Evolutionary conservation across 2,329 filamentous ascomycete species (phyloP), one percentile per base, ranked within the genome.

Genomic region (Xylariales sp.): DNA sequence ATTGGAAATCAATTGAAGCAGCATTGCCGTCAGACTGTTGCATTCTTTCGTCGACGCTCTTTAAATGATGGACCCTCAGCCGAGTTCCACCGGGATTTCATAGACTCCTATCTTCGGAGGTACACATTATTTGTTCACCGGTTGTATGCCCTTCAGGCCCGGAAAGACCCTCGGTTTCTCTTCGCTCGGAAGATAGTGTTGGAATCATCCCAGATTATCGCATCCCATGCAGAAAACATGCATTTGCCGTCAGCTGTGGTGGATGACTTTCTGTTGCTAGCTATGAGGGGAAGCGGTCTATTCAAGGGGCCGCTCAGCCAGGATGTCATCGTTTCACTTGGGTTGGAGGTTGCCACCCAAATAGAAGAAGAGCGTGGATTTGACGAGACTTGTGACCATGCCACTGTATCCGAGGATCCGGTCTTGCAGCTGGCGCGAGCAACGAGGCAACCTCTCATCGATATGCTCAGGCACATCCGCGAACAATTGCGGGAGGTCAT

Each of bases 101-200:
- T 54, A 2, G 53, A 56, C 36, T 44, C 48, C 12, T 53, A 53
- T 27, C 37, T 56, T 31, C 47, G 52, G 11, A 41, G 46, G 12
- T 40, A 50, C 15, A 46, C 50, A 19, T 38, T 56, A 4, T 47
- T 53, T 33, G 33, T 55, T 2, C 47, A 52, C 27, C 44, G 51
- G 5, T 49, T 51, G 0, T 56, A 52, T 35, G 42, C 45, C 16
- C 39, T 53, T 12, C 40, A 44, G 10, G 41, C 52, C 3, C 39
- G 35, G 1, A 39, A 38, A n/a, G 46, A 54, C 25, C 44, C 45
- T 8, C 47, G 45, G 11, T 54, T 48, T 37, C 44, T 51, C 7
- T 35, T 51, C 4, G 46, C 53, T 5, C 45, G 52, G n/a, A 54
- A 54, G 29, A 34, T 36, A 4, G 48, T 46, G 28, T 43, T 56